Base-by-base conservation (phyloP, 2,329 filamentous ascomycete species). In the Epichloe brachyelytri region DNA sequence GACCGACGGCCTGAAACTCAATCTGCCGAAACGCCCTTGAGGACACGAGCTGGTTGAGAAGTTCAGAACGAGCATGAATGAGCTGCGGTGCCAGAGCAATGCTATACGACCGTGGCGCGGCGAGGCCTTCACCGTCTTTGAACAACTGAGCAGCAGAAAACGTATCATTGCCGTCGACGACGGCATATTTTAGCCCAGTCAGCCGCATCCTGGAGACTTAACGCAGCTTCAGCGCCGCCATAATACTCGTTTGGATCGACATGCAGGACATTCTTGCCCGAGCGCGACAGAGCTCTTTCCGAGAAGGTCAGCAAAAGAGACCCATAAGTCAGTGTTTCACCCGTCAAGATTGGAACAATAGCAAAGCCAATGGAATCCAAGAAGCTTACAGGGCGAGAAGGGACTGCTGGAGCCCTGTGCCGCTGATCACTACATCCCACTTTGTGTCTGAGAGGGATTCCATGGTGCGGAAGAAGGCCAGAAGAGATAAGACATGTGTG, bases 1-100 rank as follows among this genome's bases (percentile, higher is more conserved):
- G 91, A 26, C 91, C 91, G 26, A 97, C 87, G 30, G 91, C 88
- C 55, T 93, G 79, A 59, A 97, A 97, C 63, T 97, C 91, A 45
- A 98, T 78, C 69, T 96, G 90, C 20, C 84, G 80, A 62, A 91
- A 91, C 12, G 89, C 85, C 58, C 83, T 85, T 6, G 91, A 95
- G 2, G 89, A 88, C n/a, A 97, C 87, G 15, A 97, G 79, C 60
- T 83, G 78, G 8, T 82, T 79, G 5, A 97, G 73, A 36, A 97
- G 76, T 57, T 79, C 75, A 2, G 90, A 95, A 50, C 84, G 83
- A 10, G 87, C 80, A 67, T 96, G 93, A 49, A 97, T 82, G 55
- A 96, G 73, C 61, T 94, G 86, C 6, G 93, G 90, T 19, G 88
- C 85, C 10, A 97, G 74, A 1, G 88, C 83, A 40, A 98, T 69